Conservation (phyloP, 2,329 filamentous ascomycete species). For the Calcarisporium arbuscula region DNA sequence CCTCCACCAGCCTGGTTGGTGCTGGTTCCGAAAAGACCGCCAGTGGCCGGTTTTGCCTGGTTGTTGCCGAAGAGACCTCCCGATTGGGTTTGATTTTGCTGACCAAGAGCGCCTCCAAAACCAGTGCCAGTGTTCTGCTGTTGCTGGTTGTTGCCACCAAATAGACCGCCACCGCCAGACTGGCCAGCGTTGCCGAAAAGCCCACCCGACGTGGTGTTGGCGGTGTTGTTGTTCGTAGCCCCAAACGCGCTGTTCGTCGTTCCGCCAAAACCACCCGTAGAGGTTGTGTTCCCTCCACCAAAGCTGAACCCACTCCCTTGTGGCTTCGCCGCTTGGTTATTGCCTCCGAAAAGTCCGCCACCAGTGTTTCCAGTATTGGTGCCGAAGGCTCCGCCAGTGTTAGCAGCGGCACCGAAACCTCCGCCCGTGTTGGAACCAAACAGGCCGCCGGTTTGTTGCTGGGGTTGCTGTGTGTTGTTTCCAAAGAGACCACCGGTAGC, state of each 20-base stretch:
- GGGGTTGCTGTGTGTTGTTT: constrained; percentile 15
- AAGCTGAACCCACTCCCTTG: constrained; percentile 32
- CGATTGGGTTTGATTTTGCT: constrained; percentile 22
- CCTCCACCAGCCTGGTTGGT: constrained; percentile 26
- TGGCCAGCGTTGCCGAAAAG: constrained; percentile 34
- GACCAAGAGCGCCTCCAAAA: constrained; percentile 31
- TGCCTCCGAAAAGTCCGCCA: constrained; percentile 36
- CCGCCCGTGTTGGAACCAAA: constrained; percentile 21
- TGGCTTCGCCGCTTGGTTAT: constrained; percentile 29
- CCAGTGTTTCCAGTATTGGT: constrained; percentile 20
- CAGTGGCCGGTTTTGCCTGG: constrained; percentile 31
- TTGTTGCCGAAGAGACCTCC: constrained; percentile 40
- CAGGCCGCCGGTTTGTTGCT: constrained; percentile 17
- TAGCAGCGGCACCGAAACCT: constrained; percentile 31
- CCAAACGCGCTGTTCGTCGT: constrained; percentile 22
- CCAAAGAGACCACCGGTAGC: constrained; percentile 33
- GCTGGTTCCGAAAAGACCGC: constrained; percentile 28
- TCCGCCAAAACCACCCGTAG: no score
- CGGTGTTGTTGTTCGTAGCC: constrained; percentile 16
- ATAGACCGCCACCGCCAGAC: constrained; percentile 36
- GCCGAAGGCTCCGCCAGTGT: constrained; percentile 20
- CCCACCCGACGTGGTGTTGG: constrained; percentile 21
- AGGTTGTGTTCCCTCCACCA: constrained; percentile 35
- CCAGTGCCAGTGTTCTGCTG: constrained; percentile 18
- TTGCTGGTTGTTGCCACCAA: constrained; percentile 33